These are phyloP conservation scores for Podaxis pistillaris DNA, from an alignment of 768 basidiomycete genomes.

Conservation along the genomic window DNA sequence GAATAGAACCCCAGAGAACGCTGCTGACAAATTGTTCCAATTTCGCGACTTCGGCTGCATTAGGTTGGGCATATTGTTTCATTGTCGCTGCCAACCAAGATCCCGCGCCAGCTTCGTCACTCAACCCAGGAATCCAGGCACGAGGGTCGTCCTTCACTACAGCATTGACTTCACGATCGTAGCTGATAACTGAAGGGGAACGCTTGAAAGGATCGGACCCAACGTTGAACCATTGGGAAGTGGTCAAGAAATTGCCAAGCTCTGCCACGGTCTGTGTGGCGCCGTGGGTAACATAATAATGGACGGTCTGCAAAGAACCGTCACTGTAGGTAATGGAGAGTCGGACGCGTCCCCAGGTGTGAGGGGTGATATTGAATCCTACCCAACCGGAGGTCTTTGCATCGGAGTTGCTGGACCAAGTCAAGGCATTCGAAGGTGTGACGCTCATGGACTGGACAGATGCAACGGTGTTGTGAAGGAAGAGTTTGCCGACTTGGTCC, in stretches of 20 bases:
- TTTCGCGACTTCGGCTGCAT: slow-evolving; percentile 50
- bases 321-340: slow-evolving; percentile 49
- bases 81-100: slow-evolving; percentile 55
- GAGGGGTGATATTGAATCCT: slow-evolving; percentile 45
- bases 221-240: slow-evolving; percentile 51
- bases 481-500: slow-evolving; percentile 50
- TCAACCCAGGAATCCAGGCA: slow-evolving; percentile 60
- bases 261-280: slow-evolving; percentile 45
- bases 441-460: slow-evolving; percentile 41
- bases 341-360: slow-evolving; percentile 47
- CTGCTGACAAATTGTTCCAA: slow-evolving; percentile 47
- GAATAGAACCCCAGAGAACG: slow-evolving; percentile 48
- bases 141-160: slow-evolving; percentile 49
- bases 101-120: slow-evolving; percentile 60
- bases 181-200: slow-evolving; percentile 53
- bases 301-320: slow-evolving; percentile 50
- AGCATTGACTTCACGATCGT: slow-evolving; percentile 50
- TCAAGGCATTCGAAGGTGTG: slow-evolving; percentile 44
- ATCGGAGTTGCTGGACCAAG: slow-evolving; percentile 44
- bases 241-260: slow-evolving; percentile 53
- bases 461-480: slow-evolving; percentile 42
- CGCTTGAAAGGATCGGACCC: slow-evolving; percentile 49
- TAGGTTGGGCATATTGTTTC: slow-evolving; percentile 57
- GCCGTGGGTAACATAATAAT: slow-evolving; percentile 49
- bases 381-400: slow-evolving; percentile 39